Conservation (phyloP, 129 eudicot genomes). For the Solidago caesia region DNA sequence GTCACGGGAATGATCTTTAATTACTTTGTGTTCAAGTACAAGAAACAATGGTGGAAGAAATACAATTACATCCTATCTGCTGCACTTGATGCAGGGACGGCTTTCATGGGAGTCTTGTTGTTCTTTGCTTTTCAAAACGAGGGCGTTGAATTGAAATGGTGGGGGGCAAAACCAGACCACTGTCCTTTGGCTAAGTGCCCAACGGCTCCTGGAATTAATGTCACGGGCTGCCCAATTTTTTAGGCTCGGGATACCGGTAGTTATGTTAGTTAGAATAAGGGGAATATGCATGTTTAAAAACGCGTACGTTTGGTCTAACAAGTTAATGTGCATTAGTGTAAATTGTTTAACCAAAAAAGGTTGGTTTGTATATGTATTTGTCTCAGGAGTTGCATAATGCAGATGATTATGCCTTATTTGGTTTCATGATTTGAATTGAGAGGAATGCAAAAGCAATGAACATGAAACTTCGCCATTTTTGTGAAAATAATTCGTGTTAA, state of each 20-base stretch:
- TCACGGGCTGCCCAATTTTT: slow-evolving; percentile 67
- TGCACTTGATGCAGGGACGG: slow-evolving; percentile 94
- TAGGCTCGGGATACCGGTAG: slow-evolving; percentile 2
- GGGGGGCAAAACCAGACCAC: slow-evolving; percentile 85
- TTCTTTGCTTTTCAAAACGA: slow-evolving; percentile 80
- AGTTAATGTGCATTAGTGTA: slow-evolving; percentile 13
- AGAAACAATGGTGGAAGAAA: slow-evolving; percentile 89
- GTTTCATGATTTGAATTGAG: too few relatives aligned
- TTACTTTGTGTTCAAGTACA: slow-evolving; percentile 78
- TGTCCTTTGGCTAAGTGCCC: slow-evolving; percentile 88
- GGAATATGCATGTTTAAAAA: slow-evolving; percentile 11
- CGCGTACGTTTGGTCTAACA: slow-evolving; percentile 1
- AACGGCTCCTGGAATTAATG: slow-evolving; percentile 73
- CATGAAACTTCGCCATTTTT: too few relatives aligned
- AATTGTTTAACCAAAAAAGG: slow-evolving; percentile 9
- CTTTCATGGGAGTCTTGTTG: slow-evolving; percentile 85
- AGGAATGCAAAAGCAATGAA: too few relatives aligned
- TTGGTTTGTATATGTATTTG: neutral
- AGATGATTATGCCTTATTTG: too few relatives aligned
- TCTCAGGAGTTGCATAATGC: too few relatives aligned
- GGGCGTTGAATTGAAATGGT: slow-evolving; percentile 81
- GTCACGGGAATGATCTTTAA: slow-evolving; percentile 76
- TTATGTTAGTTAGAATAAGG: slow-evolving; percentile 7
- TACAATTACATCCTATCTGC: slow-evolving; percentile 87
- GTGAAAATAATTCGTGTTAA: too few relatives aligned